A percentile compares a stretch with the other conserved stretches of the same genome.
Evolutionary conservation across 176 grass and related monocot species (phyloP).

Genomic region (Panicum miliaceum): DNA sequence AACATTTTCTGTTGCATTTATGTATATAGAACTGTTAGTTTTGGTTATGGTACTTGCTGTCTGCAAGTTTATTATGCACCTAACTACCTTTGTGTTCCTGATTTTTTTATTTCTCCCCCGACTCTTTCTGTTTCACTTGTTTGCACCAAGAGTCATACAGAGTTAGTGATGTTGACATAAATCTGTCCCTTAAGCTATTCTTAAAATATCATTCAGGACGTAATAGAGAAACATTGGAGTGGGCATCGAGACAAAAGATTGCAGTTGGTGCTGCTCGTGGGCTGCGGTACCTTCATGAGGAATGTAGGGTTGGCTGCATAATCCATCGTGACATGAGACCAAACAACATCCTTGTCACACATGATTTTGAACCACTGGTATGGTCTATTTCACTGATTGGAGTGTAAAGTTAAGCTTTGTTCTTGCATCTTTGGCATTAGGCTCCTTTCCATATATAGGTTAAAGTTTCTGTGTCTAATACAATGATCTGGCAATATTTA

Average conservation of each 20-base stretch:
- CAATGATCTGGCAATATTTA: constrained; percentile 19
- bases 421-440: not conserved
- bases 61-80: not conserved
- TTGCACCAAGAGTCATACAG: not conserved
- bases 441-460: not conserved
- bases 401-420: not conserved
- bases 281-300: constrained; percentile 93
- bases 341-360: constrained; percentile 98
- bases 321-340: constrained; percentile 98
- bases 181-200: not conserved
- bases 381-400: constrained; percentile 12
- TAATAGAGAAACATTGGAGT: constrained; percentile 79
- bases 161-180: constrained; percentile 5
- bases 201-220: constrained; percentile 62
- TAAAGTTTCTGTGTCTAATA: constrained; percentile 18
- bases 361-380: constrained; percentile 99
- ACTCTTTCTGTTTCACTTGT: not conserved
- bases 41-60: not conserved
- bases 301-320: constrained; percentile 99
- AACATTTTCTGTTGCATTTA: constrained; percentile 18
- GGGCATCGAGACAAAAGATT: constrained; percentile 95
- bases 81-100: not conserved
- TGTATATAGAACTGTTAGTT: constrained; percentile 23
- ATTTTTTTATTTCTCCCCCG: not conserved
- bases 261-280: constrained; percentile 97